Evolutionary conservation across 345 rosid species (phyloP).

Genomic region (Euphorbia peplus): DNA sequence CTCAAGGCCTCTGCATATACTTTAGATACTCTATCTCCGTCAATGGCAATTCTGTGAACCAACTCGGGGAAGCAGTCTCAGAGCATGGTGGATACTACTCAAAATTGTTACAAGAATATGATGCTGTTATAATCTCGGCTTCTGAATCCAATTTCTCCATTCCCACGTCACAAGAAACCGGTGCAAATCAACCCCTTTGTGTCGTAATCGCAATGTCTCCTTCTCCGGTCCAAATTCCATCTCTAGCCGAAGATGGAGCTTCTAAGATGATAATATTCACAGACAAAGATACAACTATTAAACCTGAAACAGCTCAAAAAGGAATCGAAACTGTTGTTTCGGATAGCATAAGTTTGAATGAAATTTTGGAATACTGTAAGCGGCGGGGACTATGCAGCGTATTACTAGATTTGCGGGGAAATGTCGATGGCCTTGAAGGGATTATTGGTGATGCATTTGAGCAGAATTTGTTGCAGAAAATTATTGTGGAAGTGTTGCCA

Average conservation of each 20-base stretch:
- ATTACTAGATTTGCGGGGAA: conserved; percentile 62
- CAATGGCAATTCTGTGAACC: conserved; percentile 50
- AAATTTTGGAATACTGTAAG: conserved; percentile 53
- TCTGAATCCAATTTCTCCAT: conserved; percentile 32
- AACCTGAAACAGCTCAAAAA: conserved; percentile 27
- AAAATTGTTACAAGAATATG: conserved; percentile 65
- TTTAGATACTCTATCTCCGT: conserved; percentile 66
- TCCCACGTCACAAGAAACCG: conserved; percentile 54
- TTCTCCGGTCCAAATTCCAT: conserved; percentile 25
- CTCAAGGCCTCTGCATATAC: conserved; percentile 11
- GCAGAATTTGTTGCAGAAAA: conserved; percentile 50
- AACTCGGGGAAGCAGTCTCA: conserved; percentile 58
- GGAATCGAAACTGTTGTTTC: conserved; percentile 46
- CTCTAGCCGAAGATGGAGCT: conserved; percentile 29
- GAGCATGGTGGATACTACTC: conserved; percentile 69
- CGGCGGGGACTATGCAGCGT: conserved; percentile 52
- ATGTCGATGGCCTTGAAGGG: conserved; percentile 39
- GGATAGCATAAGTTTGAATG: conserved; percentile 42
- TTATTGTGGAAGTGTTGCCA: conserved; percentile 60
- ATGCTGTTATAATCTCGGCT: conserved; percentile 56
- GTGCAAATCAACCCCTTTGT: conserved; percentile 56
- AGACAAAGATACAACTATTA: conserved; percentile 26
- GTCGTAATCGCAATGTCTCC: conserved; percentile 39
- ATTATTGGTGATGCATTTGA: conserved; percentile 50
- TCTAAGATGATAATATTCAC: conserved; percentile 43